phyloP scores from a whole-genome alignment of 2,329 filamentous ascomycete species.

The Didymella glomerata region DNA sequence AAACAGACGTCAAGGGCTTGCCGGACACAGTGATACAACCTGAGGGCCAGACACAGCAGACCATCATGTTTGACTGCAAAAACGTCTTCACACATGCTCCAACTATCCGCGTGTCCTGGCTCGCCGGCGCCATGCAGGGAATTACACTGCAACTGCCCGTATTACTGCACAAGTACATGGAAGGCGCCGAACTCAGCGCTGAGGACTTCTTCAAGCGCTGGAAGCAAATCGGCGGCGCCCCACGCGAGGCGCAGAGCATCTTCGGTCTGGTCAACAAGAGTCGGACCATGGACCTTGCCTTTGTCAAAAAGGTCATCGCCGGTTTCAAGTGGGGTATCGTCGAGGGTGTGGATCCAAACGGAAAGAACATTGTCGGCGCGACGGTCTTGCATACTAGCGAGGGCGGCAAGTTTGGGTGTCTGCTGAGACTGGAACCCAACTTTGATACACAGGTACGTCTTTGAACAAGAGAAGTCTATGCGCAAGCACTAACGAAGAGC shows the following conservation, averaged over 20 bases:
- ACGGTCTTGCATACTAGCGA: conserved; percentile 84
- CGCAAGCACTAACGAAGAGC: conserved; percentile 29
- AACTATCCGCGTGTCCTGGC: conserved; percentile 91
- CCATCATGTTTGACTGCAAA: conserved; percentile 91
- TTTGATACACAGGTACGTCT: conserved; percentile 82
- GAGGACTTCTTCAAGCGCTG: conserved; percentile 99
- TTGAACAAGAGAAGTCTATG: background rate
- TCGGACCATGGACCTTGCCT: conserved; percentile 72
- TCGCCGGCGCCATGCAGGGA: conserved; percentile 91
- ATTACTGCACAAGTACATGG: conserved; percentile 95
- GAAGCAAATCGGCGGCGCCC: conserved; percentile 94
- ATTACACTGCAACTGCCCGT: conserved; percentile 91
- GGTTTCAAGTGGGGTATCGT: conserved; percentile 92
- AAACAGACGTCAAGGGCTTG: conserved; percentile 86
- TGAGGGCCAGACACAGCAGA: conserved; percentile 85
- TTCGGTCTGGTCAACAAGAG: conserved; percentile 73
- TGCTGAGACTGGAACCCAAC: conserved; percentile 94
- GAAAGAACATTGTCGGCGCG: conserved; percentile 91
- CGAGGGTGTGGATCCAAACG: conserved; percentile 86
- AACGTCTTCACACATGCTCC: conserved; percentile 83
- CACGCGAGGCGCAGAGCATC: conserved; percentile 87
- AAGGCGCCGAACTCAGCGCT: conserved; percentile 80
- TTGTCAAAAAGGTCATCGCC: conserved; percentile 76
- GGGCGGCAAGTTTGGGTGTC: conserved; percentile 90
- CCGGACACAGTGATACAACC: conserved; percentile 82